phyloP scores from a whole-genome alignment of 495 filamentous ascomycete species.

The Neurospora tetrasperma region DNA sequence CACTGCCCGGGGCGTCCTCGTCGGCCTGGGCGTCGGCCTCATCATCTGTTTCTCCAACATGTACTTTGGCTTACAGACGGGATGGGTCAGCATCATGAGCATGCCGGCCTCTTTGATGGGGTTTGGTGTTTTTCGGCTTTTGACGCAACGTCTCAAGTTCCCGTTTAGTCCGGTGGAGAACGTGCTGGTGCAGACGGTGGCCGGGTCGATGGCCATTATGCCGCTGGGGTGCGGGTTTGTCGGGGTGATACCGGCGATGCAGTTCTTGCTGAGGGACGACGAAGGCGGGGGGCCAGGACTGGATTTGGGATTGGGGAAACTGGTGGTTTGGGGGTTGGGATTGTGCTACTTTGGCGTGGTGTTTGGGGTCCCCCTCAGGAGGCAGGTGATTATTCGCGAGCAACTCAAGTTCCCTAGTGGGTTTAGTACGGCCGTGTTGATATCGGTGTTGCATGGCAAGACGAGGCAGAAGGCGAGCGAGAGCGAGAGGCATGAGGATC shows the following conservation, averaged over 20 bases:
- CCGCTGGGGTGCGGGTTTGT: constrained; percentile 94
- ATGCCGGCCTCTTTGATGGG: constrained; percentile 94
- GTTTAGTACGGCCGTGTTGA: constrained; percentile 90
- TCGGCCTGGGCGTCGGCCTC: constrained; percentile 74
- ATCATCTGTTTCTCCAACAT: constrained; percentile 93
- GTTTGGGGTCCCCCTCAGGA: constrained; percentile 69
- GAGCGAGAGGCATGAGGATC: constrained; percentile 3
- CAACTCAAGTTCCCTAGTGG: constrained; percentile 89
- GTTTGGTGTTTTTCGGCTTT: constrained; percentile 86
- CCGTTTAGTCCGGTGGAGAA: constrained; percentile 95
- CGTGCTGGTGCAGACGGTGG: constrained; percentile 93
- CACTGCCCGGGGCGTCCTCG: constrained; percentile 68
- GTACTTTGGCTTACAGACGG: constrained; percentile 96
- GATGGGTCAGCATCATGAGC: constrained; percentile 61
- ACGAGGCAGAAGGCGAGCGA: constrained; percentile 4
- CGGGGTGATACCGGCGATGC: constrained; percentile 71
- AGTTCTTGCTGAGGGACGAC: constrained; percentile 64
- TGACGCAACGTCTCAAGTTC: constrained; percentile 52
- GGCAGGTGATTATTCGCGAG: constrained; percentile 84
- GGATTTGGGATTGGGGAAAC: constrained; percentile 55
- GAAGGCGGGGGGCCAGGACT: constrained; percentile 52
- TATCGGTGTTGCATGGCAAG: constrained; percentile 72
- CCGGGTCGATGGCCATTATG: constrained; percentile 93
- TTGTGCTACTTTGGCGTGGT: constrained; percentile 94
- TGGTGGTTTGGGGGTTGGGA: constrained; percentile 82